Base-by-base conservation (phyloP, 1,284 basidiomycete species). In the Malassezia yamatoensis region DNA sequence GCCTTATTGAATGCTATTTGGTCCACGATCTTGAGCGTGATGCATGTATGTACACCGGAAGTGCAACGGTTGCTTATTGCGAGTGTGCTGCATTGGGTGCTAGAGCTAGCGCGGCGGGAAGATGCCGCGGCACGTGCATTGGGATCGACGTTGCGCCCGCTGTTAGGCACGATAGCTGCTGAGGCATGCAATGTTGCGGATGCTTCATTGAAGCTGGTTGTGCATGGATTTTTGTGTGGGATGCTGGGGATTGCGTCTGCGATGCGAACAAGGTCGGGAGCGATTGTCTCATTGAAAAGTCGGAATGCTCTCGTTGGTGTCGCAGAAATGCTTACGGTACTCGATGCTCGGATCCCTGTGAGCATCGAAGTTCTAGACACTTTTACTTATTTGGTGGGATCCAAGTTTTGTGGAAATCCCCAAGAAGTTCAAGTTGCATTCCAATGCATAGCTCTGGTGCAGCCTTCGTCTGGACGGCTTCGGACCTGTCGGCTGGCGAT, bases 211-310 rank as follows among this genome's bases (percentile, higher is more conserved):
- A 67, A 65, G n/a, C 63, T 67, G 15, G 77, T 88, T 5, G 77
- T 94, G 0, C 90, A 96, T 68, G 90, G 88, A 6, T 77, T 96
- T 36, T 76, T 96, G 10, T 90, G 88, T 0, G 81, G 85, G 1
- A 90, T 88, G 69, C 76, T 98, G 37, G 78, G 85, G 50, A 87
- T 90, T 67, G 80, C 96, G 20, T 90, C 96, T 64, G 88, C 87
- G 61, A 88, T 94, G 84, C 83, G 64, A 18, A 56, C 63, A 15
- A 62, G 70, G 44, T 80, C 84, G 56, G 91, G 90, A 3, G 88
- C 87, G 64, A 63, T 79, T 65, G 43, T 10, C 24, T 32, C 2
- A 20, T 12, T n/a, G 21, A 36, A 48, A 35, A 39, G 15, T 4
- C 32, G n/a, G 1, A 37, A 16, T 29, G 48, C 48, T 18, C 18